Evolutionary conservation across 257 asterid species (phyloP).

Genomic region (Echium plantagineum): DNA sequence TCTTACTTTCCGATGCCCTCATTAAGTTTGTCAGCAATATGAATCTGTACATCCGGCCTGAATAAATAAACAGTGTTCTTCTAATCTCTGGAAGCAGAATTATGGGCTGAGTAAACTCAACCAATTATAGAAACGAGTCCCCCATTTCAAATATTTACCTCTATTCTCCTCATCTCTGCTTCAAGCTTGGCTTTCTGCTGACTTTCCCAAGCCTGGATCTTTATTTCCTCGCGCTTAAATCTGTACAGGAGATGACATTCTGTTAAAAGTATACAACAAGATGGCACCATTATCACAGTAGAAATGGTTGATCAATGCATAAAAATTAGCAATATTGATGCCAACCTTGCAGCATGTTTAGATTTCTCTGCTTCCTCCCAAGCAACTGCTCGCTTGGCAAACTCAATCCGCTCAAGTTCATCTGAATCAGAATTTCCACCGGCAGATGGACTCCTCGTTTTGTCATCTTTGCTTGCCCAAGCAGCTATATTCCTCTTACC

Average conservation of each 20-base stretch:
- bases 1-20: too few relatives aligned
- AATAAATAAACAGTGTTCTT: too few relatives aligned
- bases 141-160: constrained; percentile 30
- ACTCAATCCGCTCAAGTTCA: constrained; percentile 54
- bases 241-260: constrained; percentile 21
- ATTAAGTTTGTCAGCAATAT: too few relatives aligned
- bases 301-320: neutral
- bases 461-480: constrained; percentile 94
- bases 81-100: too few relatives aligned
- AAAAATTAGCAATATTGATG: constrained; percentile 1
- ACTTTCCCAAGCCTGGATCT: constrained; percentile 96
- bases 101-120: too few relatives aligned
- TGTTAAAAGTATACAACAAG: constrained; percentile 2
- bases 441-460: constrained; percentile 28
- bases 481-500: constrained; percentile 98
- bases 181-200: constrained; percentile 86
- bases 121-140: too few relatives aligned
- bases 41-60: too few relatives aligned
- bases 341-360: constrained; percentile 77
- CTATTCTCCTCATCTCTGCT: constrained; percentile 92
- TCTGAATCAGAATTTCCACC: constrained; percentile 21
- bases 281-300: neutral
- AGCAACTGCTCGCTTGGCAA: constrained; percentile 72
- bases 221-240: constrained; percentile 77
- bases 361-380: constrained; percentile 94